A percentile compares a stretch with the other conserved stretches of the same genome.
Evolutionary conservation across 768 basidiomycete species (phyloP).

Genomic region (Crassisporium funariophilum): DNA sequence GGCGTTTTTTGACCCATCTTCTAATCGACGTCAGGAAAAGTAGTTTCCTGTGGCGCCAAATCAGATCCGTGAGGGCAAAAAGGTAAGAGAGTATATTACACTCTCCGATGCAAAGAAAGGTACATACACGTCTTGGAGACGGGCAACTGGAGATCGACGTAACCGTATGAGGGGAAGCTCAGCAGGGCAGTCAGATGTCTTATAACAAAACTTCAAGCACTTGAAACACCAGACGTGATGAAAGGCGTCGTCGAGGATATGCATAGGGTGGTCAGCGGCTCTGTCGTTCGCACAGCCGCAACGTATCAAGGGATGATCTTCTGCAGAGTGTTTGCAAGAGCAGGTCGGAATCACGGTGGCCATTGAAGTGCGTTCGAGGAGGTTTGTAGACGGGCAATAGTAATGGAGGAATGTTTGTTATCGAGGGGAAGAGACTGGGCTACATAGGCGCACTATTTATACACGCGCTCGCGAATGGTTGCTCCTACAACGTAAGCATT

Average conservation of each 20-base stretch:
- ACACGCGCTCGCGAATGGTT: neutral
- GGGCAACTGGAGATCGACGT: slow-evolving; percentile 5
- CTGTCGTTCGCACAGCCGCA: slow-evolving; percentile 32
- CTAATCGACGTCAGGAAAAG: neutral
- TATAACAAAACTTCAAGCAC: slow-evolving; percentile 31
- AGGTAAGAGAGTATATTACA: slow-evolving; percentile 5
- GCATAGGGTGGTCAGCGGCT: slow-evolving; percentile 22
- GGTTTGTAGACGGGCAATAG: neutral
- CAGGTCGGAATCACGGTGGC: slow-evolving; percentile 15
- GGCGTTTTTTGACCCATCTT: too few species aligned
- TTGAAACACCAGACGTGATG: slow-evolving; percentile 31
- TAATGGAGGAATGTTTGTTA: neutral
- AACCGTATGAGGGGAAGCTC: slow-evolving; percentile 14
- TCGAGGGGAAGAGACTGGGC: neutral
- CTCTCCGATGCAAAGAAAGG: slow-evolving; percentile 4
- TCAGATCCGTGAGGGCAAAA: slow-evolving; percentile 4
- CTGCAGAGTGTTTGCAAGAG: slow-evolving; percentile 21
- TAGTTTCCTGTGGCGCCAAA: slow-evolving; percentile 14
- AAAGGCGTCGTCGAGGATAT: slow-evolving; percentile 25
- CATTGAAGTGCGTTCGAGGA: slow-evolving; percentile 6
- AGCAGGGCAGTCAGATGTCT: slow-evolving; percentile 19
- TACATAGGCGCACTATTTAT: slow-evolving; percentile 2
- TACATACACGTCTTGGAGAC: slow-evolving; percentile 9
- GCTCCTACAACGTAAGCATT: slow-evolving; percentile 1
- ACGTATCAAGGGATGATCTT: slow-evolving; percentile 23